Evolutionary conservation across 2,329 filamentous ascomycete species (phyloP), one percentile per base, ranked within the genome.

Genomic region (Cladosporium sp.): DNA sequence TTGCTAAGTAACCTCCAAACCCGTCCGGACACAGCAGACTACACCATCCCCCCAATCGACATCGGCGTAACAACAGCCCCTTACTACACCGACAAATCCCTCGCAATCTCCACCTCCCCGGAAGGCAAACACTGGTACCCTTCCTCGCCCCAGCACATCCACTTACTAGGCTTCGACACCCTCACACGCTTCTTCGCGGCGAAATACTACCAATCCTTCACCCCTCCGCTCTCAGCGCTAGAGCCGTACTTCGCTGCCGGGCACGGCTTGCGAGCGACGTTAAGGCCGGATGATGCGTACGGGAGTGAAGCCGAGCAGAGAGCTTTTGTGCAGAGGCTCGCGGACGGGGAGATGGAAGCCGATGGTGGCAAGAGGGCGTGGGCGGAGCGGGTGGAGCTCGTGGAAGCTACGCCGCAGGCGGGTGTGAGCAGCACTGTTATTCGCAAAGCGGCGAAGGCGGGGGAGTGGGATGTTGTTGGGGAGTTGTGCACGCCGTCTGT

Each of bases 111-210:
- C 10, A 5, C 23, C 34, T 46, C 57, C n/a, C 76, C 76, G 0
- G 78, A 79, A 62, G 73, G 69, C 49, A 64, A 51, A 14, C 73
- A 78, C 18, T 74, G 71, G 4, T 76, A 75, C 58, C 72, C 78
- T 0, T 72, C 72, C 21, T 67, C 72, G 8, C 79, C 63, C 3
- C 13, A 80, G 0, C 89, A 92, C 71, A 79, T 91, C 4, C 91
- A 91, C 72, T 84, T 93, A 2, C 85, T 87, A 1, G 91, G 91
- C 30, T 94, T 88, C 74, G 91, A 94, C 72, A 94, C 91, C 0
- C 78, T 93, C 7, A 86, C 90, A 18, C 85, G 91, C 23, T 86
- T 94, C 61, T 86, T 94, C 61, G 86, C 91, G 63, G 82, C 91
- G 58, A 84, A 89, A 0, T 91, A 90, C 74, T 94, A 94, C 77